phyloP scores from a whole-genome alignment of 805 yeast species.

The Candida sphagnicola region DNA sequence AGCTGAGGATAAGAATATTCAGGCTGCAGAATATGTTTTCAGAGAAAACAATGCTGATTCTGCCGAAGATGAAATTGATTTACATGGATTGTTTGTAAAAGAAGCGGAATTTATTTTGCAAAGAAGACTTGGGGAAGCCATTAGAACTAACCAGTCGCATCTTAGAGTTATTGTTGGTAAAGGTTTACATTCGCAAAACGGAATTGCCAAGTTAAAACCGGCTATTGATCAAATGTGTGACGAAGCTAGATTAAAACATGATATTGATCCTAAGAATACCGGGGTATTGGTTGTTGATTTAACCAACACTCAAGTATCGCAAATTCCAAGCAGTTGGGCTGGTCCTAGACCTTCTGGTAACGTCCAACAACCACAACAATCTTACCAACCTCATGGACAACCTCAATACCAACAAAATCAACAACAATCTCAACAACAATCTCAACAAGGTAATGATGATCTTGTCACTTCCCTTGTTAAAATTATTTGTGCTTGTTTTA shows the following conservation, averaged over 20 bases:
- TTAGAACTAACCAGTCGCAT: slow-evolving; percentile 53
- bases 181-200: slow-evolving; percentile 78
- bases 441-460: slow-evolving; percentile 14
- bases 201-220: slow-evolving; percentile 84
- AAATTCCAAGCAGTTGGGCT: slow-evolving; percentile 32
- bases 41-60: slow-evolving; percentile 85
- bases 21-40: slow-evolving; percentile 90
- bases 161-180: slow-evolving; percentile 89
- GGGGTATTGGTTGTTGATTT: slow-evolving; percentile 80
- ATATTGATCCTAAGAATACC: slow-evolving; percentile 65
- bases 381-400: slow-evolving; percentile 18
- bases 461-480: slow-evolving; percentile 27
- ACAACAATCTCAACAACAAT: slow-evolving; percentile 16
- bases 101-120: slow-evolving; percentile 82
- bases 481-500: slow-evolving; percentile 30
- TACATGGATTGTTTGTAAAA: slow-evolving; percentile 86
- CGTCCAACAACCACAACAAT: slow-evolving; percentile 12
- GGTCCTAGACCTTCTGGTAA: slow-evolving; percentile 6
- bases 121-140: slow-evolving; percentile 65
- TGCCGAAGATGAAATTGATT: slow-evolving; percentile 80
- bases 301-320: slow-evolving; percentile 17
- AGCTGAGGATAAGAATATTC: slow-evolving; percentile 67
- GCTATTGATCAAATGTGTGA: slow-evolving; percentile 77
- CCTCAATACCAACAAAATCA: slow-evolving; percentile 22
- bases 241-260: slow-evolving; percentile 57